These are phyloP conservation scores for Didymella segeticola DNA, from an alignment of 2,329 filamentous ascomycete genomes.

Conservation along the genomic window DNA sequence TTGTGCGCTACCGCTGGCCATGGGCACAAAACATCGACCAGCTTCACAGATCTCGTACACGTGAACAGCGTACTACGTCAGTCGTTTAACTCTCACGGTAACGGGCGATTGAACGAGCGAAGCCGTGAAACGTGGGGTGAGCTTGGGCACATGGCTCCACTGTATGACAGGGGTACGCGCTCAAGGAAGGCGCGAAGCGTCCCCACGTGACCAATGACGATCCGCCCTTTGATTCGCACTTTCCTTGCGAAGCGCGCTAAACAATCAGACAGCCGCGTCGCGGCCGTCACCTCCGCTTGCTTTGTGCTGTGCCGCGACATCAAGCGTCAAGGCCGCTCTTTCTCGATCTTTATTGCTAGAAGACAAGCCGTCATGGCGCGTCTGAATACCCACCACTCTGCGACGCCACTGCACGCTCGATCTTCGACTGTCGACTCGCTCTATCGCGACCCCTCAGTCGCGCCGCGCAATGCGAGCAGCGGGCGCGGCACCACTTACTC, in stretches of 20 bases:
- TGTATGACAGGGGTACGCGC: slow-evolving; percentile 28
- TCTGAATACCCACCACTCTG: slow-evolving; percentile 42
- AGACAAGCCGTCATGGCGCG: slow-evolving; percentile 41
- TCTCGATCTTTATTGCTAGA: neutral
- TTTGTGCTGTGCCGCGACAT: neutral
- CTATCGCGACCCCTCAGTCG: slow-evolving; percentile 47
- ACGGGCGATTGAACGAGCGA: slow-evolving; percentile 9
- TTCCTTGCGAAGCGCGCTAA: slow-evolving; percentile 29
- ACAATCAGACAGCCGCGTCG: slow-evolving; percentile 21
- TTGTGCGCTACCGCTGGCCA: slow-evolving; percentile 33
- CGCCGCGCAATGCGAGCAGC: slow-evolving; percentile 21
- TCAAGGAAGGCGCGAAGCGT: slow-evolving; percentile 9
- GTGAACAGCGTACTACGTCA: neutral
- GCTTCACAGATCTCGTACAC: neutral
- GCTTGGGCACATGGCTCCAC: slow-evolving; percentile 5
- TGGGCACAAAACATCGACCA: slow-evolving; percentile 20
- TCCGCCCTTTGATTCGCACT: slow-evolving; percentile 15
- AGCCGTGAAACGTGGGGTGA: slow-evolving; percentile 16
- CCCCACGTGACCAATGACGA: slow-evolving; percentile 28
- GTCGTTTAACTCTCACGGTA: neutral
- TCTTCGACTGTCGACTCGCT: slow-evolving; percentile 44
- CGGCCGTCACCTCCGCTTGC: neutral
- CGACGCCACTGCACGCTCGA: slow-evolving; percentile 38
- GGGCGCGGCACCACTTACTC: slow-evolving; percentile 39
- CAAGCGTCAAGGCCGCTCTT: slow-evolving; percentile 10